Conservation (phyloP, 1,284 basidiomycete genomes). For the Sutorius eximius region DNA sequence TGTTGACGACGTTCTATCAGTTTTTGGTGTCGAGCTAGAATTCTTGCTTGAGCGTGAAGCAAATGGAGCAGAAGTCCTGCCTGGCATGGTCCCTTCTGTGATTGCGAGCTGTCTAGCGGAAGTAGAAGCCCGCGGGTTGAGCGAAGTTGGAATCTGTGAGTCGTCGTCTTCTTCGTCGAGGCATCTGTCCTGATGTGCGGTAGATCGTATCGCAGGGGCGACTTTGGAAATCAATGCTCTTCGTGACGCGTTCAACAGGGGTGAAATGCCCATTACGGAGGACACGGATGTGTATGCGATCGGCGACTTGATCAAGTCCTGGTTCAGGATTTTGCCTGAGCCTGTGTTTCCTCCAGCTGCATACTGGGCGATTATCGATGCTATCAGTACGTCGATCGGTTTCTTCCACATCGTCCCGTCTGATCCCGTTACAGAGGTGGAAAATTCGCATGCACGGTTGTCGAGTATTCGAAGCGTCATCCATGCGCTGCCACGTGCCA, state of each 20-base stretch:
- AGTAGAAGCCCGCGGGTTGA: conserved; percentile 72
- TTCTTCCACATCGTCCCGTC: not conserved
- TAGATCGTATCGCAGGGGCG: conserved; percentile 83
- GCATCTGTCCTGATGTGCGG: not conserved
- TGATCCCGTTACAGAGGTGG: conserved; percentile 47
- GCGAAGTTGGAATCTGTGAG: conserved; percentile 81
- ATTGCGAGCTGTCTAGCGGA: conserved; percentile 65
- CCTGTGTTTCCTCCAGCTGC: conserved; percentile 70
- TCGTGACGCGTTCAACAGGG: conserved; percentile 74
- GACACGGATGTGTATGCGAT: conserved; percentile 77
- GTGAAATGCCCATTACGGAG: conserved; percentile 57
- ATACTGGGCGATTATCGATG: conserved; percentile 67
- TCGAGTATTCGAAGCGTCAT: conserved; percentile 63
- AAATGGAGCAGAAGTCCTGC: conserved; percentile 44
- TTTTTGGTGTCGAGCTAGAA: conserved; percentile 75
- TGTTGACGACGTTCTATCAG: conserved; percentile 39
- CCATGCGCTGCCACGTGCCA: conserved; percentile 63
- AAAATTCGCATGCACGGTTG: conserved; percentile 67
- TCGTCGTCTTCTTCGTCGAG: conserved; percentile 9
- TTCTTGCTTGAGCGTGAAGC: conserved; percentile 68
- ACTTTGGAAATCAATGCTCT: conserved; percentile 64
- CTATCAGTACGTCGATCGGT: conserved; percentile 51
- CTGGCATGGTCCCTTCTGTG: conserved; percentile 63
- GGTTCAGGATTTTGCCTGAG: conserved; percentile 79
- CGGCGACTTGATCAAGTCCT: conserved; percentile 78